Evolutionary conservation across 2,329 filamentous ascomycete genomes (phyloP), one percentile per base, ranked within the genome.

Genomic region (Pseudogymnoascus sp.): DNA sequence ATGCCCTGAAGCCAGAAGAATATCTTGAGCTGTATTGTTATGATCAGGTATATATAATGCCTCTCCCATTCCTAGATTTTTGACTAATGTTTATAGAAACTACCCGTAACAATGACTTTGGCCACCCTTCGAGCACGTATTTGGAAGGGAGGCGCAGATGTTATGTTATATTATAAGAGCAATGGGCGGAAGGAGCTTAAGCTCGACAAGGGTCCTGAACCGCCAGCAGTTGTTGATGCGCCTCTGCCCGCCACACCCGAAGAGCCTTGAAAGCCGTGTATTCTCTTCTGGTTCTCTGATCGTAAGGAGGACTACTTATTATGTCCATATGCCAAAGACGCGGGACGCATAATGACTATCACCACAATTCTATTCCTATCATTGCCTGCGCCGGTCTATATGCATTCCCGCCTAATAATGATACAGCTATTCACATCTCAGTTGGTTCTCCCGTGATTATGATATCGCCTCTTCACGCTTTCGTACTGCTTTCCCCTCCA

Each of bases 1-100:
- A 83, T 58, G 77, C 76, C 13, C 74, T 95, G 69, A 86, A 82
- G 67, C 89, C 92, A 1, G 92, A 97, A 71, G 90, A 97, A 69
- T 96, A 96, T 74, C 76, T 99, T 30, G 94, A 99, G 71, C 76
- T 99, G 57, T 95, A 95, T 72, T 97, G 94, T 73, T 92, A 96
- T 70, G 89, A 92, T 59, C 89, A 91, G 79, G 91, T 94, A 74
- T 57, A 70, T 84, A 75, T 38, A 41, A n/a, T 23, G 23, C 18
- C 39, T 41, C 18, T 58, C 38, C 7, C 21, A 55, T n/a, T 35
- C 8, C 33, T 15, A 33, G 13, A n/a, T 62, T 41, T 15, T 12
- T 0, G 34, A 48, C 61, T 58, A 56, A 60, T 56, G 39, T 33
- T 7, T 39, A 7, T 35, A 72, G 70, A 70, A 71, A 69, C 78